These are phyloP conservation scores for Ulota crispa DNA, from an alignment of 225 moss, liverwort and hornwort genomes.

Conservation along the genomic window DNA sequence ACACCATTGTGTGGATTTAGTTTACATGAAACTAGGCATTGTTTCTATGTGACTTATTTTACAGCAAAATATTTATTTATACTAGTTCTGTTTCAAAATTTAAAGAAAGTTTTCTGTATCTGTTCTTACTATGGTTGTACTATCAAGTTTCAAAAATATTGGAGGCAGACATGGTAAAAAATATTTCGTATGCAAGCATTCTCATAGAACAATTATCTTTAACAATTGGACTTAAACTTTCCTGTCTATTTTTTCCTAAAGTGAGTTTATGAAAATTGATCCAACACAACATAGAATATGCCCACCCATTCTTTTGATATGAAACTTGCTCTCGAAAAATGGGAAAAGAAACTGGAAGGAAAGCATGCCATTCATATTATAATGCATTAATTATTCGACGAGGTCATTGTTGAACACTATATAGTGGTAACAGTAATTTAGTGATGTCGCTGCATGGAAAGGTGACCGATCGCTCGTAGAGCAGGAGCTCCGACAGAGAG, in stretches of 20 bases:
- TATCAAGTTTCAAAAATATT: too few relatives aligned
- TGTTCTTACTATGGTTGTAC: too few relatives aligned
- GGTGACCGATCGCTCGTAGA: neutral
- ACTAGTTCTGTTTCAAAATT: too few relatives aligned
- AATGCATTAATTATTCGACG: neutral
- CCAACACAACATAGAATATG: neutral
- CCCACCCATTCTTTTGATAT: neutral
- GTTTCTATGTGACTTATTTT: too few relatives aligned
- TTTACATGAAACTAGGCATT: too few relatives aligned
- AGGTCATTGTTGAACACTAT: neutral
- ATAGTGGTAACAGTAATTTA: neutral
- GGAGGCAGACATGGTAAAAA: too few relatives aligned
- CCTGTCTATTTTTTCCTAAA: neutral
- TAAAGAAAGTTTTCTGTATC: too few relatives aligned
- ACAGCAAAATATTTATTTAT: too few relatives aligned
- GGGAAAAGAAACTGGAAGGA: neutral
- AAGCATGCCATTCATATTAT: neutral
- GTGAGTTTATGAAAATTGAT: neutral
- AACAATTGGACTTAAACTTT: neutral
- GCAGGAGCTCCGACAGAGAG: neutral
- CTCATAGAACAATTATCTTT: neutral
- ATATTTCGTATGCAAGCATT: too few relatives aligned
- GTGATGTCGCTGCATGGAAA: neutral
- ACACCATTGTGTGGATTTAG: too few relatives aligned
- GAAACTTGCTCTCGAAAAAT: neutral